Conservation (phyloP, 805 yeast genomes). For the Saccharomycopsis fermentans region DNA sequence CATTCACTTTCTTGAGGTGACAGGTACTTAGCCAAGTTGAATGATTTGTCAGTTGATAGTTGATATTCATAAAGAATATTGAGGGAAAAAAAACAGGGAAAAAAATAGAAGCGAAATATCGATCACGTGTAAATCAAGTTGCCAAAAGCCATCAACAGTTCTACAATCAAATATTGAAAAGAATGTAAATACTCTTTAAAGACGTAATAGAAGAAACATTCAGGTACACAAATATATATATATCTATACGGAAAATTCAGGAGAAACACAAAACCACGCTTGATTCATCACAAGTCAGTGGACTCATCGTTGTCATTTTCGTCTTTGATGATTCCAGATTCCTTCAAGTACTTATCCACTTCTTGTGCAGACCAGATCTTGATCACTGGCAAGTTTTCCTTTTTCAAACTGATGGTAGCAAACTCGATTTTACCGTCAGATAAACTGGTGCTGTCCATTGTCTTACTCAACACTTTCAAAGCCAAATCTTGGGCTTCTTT, state of each 20-base stretch:
- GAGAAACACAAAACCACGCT: too few relatives aligned
- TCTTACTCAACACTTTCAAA: slow-evolving; percentile 82
- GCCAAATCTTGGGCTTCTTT: slow-evolving; percentile 81
- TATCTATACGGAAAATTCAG: neutral
- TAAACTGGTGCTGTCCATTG: slow-evolving; percentile 81
- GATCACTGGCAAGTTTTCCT: slow-evolving; percentile 45
- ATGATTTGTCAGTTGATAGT: neutral
- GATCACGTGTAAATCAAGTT: too few relatives aligned
- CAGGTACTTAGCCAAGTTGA: neutral
- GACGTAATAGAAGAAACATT: too few relatives aligned
- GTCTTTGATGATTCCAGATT: slow-evolving; percentile 55
- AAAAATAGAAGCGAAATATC: too few relatives aligned
- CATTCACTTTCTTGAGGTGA: too few relatives aligned
- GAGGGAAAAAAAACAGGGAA: neutral
- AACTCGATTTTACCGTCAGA: slow-evolving; percentile 88
- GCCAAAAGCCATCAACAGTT: too few relatives aligned
- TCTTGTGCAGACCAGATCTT: slow-evolving; percentile 75
- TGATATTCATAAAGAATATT: neutral
- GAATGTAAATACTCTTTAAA: too few relatives aligned
- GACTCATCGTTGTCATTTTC: slow-evolving; percentile 28
- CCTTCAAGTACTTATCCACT: slow-evolving; percentile 62
- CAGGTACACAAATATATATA: neutral
- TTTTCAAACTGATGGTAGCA: slow-evolving; percentile 56
- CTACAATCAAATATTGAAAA: too few relatives aligned
- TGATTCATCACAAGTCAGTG: neutral